These are phyloP conservation scores for Strobilomyces dryophilus DNA, from an alignment of 768 basidiomycete species.

Conservation along the genomic window DNA sequence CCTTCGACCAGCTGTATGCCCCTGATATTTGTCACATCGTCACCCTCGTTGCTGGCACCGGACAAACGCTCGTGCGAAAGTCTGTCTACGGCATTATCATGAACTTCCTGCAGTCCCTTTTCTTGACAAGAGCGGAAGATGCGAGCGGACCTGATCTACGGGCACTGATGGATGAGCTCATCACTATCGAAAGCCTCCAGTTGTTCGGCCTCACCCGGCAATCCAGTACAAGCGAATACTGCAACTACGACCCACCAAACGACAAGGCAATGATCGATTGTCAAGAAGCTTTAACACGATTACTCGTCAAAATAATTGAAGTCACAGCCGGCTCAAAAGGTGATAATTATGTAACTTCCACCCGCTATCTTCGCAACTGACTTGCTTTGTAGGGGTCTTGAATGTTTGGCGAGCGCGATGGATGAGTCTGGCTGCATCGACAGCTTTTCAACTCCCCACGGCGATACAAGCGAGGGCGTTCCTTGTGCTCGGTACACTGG, in stretches of 20 bases:
- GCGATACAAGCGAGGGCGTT: slow-evolving; percentile 88
- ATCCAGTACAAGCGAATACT: slow-evolving; percentile 67
- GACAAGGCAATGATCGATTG: slow-evolving; percentile 57
- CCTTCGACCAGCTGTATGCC: slow-evolving; percentile 71
- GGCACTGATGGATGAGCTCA: slow-evolving; percentile 57
- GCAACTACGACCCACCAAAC: slow-evolving; percentile 46
- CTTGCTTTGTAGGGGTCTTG: slow-evolving; percentile 49
- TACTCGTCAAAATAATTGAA: slow-evolving; percentile 62
- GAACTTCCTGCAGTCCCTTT: slow-evolving; percentile 78
- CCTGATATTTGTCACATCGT: slow-evolving; percentile 82
- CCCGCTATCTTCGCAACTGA: slow-evolving; percentile 3
- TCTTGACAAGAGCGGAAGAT: slow-evolving; percentile 57
- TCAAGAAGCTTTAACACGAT: slow-evolving; percentile 59
- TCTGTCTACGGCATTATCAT: slow-evolving; percentile 79
- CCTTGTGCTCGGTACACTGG: slow-evolving; percentile 77
- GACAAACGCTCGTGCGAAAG: slow-evolving; percentile 69
- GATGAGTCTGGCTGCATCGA: slow-evolving; percentile 86
- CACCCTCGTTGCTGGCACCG: slow-evolving; percentile 71
- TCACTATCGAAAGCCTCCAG: slow-evolving; percentile 51
- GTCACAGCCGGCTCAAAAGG: slow-evolving; percentile 66
- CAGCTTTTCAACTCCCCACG: slow-evolving; percentile 86
- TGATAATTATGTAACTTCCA: slow-evolving; percentile 31
- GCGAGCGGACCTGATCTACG: slow-evolving; percentile 55
- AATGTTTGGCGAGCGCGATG: slow-evolving; percentile 93
- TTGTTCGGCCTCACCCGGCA: slow-evolving; percentile 71